A percentile compares a stretch with the other conserved stretches of the same genome.
phyloP scores from a whole-genome alignment of 148 eudicot species.

The Arbutus unedo region DNA sequence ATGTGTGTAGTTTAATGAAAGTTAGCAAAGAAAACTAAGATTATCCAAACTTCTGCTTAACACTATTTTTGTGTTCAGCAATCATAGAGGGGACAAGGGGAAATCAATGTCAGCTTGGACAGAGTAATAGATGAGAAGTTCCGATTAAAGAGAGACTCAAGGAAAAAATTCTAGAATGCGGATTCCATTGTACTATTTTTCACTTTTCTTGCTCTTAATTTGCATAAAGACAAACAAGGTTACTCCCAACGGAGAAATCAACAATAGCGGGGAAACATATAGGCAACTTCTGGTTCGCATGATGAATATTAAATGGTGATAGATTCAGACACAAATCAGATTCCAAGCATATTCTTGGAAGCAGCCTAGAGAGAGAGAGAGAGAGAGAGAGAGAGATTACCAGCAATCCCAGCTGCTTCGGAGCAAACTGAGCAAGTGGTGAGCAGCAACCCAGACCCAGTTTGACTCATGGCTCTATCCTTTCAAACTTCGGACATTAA shows the following conservation, averaged over 20 bases:
- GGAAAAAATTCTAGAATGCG: not conserved
- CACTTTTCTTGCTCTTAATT: not conserved
- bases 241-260: not conserved
- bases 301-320: not conserved
- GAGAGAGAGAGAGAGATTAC: slow-evolving; percentile 23
- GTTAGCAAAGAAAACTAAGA: not conserved
- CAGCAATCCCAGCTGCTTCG: slow-evolving; percentile 62
- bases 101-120: slow-evolving; percentile 1
- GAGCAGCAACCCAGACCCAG: slow-evolving; percentile 28
- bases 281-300: not conserved
- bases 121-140: not conserved
- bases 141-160: not conserved
- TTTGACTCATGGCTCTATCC: slow-evolving; percentile 15
- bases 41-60: not conserved
- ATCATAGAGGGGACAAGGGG: not conserved
- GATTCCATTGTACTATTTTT: not conserved
- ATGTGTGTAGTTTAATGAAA: too few relatives aligned
- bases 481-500: slow-evolving; percentile 8
- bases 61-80: not conserved
- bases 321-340: not conserved
- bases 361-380: not conserved
- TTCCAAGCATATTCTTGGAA: not conserved
- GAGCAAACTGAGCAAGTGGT: slow-evolving; percentile 48
- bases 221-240: not conserved
- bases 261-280: not conserved